phyloP scores from a whole-genome alignment of 495 filamentous ascomycete species.

The Penicillium daleae region DNA sequence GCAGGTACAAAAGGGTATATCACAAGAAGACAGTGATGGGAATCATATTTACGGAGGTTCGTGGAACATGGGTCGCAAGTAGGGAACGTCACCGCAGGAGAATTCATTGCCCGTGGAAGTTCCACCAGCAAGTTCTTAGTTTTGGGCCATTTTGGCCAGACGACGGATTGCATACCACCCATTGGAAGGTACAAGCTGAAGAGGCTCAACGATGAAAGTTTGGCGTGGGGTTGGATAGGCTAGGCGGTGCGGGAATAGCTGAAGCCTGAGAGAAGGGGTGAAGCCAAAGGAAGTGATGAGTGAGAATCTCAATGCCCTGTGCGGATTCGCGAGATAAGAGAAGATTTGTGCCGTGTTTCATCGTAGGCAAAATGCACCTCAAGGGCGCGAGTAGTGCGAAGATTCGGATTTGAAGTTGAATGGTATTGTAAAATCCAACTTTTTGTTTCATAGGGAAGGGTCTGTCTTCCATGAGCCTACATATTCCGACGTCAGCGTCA shows the following conservation, averaged over 20 bases:
- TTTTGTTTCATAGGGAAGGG: conserved; percentile 35
- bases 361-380: background rate
- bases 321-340: background rate
- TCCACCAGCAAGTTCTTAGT: too few species aligned
- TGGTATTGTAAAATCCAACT: background rate
- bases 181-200: background rate
- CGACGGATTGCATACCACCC: too few species aligned
- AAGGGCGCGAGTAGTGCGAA: background rate
- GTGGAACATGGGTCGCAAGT: conserved; percentile 18
- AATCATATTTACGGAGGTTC: conserved; percentile 25
- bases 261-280: background rate
- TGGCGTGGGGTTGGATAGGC: background rate
- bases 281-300: too few species aligned
- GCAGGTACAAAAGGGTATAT: conserved; percentile 11
- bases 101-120: background rate
- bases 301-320: background rate
- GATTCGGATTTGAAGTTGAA: background rate
- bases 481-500: conserved; percentile 19
- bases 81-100: background rate
- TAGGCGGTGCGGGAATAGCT: background rate
- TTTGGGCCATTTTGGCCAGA: background rate
- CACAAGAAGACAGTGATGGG: conserved; percentile 22
- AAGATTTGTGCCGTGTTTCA: background rate
- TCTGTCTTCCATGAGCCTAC: conserved; percentile 46
- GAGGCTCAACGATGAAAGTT: background rate